Evolutionary conservation across 306 rosid genomes (phyloP).

Genomic region (Glycine latifolia): DNA sequence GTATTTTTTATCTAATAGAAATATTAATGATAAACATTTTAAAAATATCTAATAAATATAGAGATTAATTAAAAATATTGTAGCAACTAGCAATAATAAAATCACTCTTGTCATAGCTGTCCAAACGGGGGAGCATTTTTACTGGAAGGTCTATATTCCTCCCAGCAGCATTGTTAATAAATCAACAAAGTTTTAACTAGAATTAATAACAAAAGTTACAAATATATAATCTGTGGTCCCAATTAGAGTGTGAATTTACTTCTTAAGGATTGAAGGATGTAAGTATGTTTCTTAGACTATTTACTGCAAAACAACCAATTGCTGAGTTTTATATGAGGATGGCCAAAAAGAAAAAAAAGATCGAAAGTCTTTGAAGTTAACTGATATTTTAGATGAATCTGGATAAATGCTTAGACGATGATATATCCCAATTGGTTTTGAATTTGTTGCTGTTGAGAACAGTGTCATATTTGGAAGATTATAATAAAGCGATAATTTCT

Average conservation of each 20-base stretch:
- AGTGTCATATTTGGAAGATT: slow-evolving; percentile 43
- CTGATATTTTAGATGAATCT: neutral
- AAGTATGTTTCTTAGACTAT: neutral
- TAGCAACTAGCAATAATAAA: too few species aligned
- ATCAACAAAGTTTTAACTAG: too few species aligned
- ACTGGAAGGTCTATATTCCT: too few species aligned
- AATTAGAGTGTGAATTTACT: neutral
- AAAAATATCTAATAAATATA: too few species aligned
- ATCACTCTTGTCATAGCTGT: too few species aligned
- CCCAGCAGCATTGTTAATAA: too few species aligned
- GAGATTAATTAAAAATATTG: too few species aligned
- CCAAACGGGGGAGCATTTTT: too few species aligned
- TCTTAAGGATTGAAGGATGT: neutral
- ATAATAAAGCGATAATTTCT: neutral
- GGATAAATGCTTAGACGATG: neutral
- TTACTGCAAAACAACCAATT: neutral
- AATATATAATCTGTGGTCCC: neutral
- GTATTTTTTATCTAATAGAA: too few species aligned
- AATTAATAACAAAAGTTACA: neutral
- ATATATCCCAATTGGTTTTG: neutral
- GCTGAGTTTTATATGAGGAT: neutral
- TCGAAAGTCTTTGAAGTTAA: neutral
- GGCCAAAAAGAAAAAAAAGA: neutral
- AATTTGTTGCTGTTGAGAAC: slow-evolving; percentile 4
- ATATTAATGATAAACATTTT: too few species aligned